phyloP scores from a whole-genome alignment of 2,329 filamentous ascomycete genomes.

The Pestalotiopsis sp. region DNA sequence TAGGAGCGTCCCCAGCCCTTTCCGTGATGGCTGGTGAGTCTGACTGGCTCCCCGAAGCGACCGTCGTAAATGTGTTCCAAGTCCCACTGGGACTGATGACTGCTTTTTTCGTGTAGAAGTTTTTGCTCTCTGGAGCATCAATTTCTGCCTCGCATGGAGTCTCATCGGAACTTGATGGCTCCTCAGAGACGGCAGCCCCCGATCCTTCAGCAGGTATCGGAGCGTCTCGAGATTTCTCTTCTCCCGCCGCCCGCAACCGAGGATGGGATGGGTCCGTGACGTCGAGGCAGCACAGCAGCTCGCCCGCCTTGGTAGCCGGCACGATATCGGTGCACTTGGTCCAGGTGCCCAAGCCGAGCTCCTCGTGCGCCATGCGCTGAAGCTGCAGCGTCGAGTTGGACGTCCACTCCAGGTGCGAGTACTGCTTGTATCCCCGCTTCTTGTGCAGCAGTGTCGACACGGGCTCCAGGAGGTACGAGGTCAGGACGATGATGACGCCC shows the following conservation, averaged over 20 bases:
- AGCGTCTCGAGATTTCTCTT: neutral
- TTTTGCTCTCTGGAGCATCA: neutral
- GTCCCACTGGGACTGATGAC: neutral
- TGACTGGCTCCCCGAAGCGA: neutral
- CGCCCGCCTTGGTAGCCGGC: slow-evolving; percentile 3
- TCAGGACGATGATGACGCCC: slow-evolving; percentile 18
- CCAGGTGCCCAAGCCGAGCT: slow-evolving; percentile 16
- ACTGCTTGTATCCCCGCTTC: slow-evolving; percentile 14
- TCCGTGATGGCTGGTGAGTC: neutral
- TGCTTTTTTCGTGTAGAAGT: neutral
- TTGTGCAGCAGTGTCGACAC: slow-evolving; percentile 15
- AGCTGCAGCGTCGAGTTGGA: slow-evolving; percentile 25
- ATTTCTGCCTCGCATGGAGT: neutral
- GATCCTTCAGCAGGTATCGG: neutral
- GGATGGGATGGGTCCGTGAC: neutral
- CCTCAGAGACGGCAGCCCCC: neutral
- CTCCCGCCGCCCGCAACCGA: neutral
- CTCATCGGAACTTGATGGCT: neutral
- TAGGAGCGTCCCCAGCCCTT: neutral
- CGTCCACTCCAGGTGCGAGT: slow-evolving; percentile 25
- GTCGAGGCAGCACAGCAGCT: neutral
- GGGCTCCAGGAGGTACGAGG: slow-evolving; percentile 19
- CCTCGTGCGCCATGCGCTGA: slow-evolving; percentile 28
- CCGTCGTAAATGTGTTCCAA: neutral
- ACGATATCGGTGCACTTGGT: slow-evolving; percentile 11